Evolutionary conservation across 331 rosid species (phyloP).

Genomic region (Quercus phellos): DNA sequence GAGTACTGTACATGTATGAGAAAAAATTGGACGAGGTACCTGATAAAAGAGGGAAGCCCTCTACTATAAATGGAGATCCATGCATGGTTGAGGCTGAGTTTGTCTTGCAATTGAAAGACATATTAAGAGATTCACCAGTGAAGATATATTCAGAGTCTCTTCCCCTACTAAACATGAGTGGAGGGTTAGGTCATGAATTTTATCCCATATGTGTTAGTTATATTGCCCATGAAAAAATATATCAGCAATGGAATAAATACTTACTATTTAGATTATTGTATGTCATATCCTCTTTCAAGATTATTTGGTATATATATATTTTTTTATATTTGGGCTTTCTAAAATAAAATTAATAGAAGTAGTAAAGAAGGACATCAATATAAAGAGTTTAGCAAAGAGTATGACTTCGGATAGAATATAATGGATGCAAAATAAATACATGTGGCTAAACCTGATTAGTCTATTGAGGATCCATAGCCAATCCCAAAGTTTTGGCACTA

Average conservation of each 20-base stretch:
- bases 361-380: too few relatives aligned
- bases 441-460: too few relatives aligned
- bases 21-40: background rate
- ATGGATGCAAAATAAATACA: too few relatives aligned
- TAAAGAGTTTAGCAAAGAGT: too few relatives aligned
- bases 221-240: background rate
- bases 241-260: background rate
- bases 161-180: background rate
- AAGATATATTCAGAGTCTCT: too few relatives aligned
- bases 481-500: too few relatives aligned
- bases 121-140: too few relatives aligned
- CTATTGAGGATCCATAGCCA: too few relatives aligned
- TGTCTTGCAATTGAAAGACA: too few relatives aligned
- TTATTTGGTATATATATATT: background rate
- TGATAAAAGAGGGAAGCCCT: background rate
- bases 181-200: background rate
- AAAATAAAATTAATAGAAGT: too few relatives aligned
- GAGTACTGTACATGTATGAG: background rate
- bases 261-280: background rate
- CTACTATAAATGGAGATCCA: background rate
- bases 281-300: background rate
- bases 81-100: background rate
- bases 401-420: too few relatives aligned
- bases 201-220: background rate
- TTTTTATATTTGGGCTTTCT: background rate